Evolutionary conservation across 2,329 filamentous ascomycete species (phyloP).

Genomic region (Diaporthe sp.): DNA sequence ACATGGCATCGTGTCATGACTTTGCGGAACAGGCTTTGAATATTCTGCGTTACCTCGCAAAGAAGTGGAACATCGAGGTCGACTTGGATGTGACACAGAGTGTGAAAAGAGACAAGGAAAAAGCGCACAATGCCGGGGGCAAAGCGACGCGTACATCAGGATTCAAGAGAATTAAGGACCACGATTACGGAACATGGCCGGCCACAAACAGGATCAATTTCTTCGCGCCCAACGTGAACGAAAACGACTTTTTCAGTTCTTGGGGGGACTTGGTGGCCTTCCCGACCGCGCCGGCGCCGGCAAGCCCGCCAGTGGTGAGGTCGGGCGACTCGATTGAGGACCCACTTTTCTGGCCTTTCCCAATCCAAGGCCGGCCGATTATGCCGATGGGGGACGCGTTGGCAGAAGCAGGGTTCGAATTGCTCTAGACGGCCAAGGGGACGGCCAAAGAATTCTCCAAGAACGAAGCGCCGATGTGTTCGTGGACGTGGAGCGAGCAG

Average conservation of each 20-base stretch:
- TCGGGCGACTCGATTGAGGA: conserved; percentile 57
- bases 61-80: conserved; percentile 68
- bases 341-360: conserved; percentile 71
- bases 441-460: too few relatives aligned
- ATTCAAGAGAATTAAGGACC: conserved; percentile 44
- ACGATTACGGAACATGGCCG: conserved; percentile 54
- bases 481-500: too few relatives aligned
- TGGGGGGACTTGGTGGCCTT: conserved; percentile 50
- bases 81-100: conserved; percentile 47
- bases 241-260: conserved; percentile 58
- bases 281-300: not conserved
- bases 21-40: conserved; percentile 71
- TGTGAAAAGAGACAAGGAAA: conserved; percentile 29
- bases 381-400: conserved; percentile 58
- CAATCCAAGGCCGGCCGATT: conserved; percentile 68
- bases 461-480: too few relatives aligned
- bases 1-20: conserved; percentile 71
- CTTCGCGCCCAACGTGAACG: conserved; percentile 61
- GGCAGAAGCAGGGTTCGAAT: conserved; percentile 62
- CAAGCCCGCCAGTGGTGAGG: conserved; percentile 37
- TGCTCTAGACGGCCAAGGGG: too few relatives aligned
- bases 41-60: conserved; percentile 67
- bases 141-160: conserved; percentile 15
- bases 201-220: conserved; percentile 66
- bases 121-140: not conserved